Evolutionary conservation across 2,329 filamentous ascomycete genomes (phyloP), one percentile per base, ranked within the genome.

Genomic region (Microascus cirrosus): DNA sequence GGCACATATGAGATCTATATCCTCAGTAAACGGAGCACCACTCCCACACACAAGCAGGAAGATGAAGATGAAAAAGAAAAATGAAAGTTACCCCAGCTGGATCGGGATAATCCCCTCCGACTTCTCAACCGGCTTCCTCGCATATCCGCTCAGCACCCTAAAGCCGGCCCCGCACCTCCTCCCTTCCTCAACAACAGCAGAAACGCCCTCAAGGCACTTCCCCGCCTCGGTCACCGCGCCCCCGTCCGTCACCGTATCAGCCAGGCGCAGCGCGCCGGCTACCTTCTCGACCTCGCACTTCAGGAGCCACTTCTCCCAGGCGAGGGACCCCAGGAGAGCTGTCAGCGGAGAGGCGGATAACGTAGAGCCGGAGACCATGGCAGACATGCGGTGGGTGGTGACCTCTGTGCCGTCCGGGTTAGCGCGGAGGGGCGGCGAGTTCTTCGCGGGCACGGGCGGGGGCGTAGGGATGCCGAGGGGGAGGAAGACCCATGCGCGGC

Each of bases 281-380:
- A 77, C 77, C 70, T 81, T 94, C 76, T 96, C 92, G 73, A 86
- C 82, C 74, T 94, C 89, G 65, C 93, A 81, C 67, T 90, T 89
- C 63, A 96, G 74, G 70, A 97, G 81, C 94, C 94, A 99, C 69
- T 90, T 88, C 79, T 99, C 94, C 93, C 92, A 99, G 69, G 86
- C 85, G 85, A 91, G 94, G 28, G 87, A 86, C 4, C 90, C 94
- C 1, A 93, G 83, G 48, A 97, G 74, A 22, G 92, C 92, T 13
- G 89, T 87, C 62, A 96, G 77, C 64, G 82, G 84, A 1, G 89
- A 89, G 15, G 86, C 82, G 67, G 85, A 82, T 55, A 85, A 82
- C 0, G 87, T 90, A 65, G 81, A 87, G 8, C 88, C 88, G 63
- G 70, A 73, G 0, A 83, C 76, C 67, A 82, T 78, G 20, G 85